A percentile compares a stretch with the other conserved stretches of the same genome.
phyloP scores from a whole-genome alignment of 1,284 basidiomycete species.

The Irpex sp. region DNA sequence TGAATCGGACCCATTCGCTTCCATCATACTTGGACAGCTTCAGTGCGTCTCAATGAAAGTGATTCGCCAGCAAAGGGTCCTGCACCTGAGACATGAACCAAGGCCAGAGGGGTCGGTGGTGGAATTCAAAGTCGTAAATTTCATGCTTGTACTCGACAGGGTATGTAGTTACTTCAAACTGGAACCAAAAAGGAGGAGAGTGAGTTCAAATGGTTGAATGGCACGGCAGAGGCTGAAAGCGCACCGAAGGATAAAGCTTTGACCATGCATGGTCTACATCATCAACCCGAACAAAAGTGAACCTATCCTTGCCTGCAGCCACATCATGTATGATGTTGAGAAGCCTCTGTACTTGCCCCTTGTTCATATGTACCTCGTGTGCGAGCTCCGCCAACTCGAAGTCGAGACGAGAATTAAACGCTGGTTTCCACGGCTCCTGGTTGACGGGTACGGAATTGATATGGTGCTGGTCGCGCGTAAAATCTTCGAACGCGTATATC shows the following conservation, averaged over 20 bases:
- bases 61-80: conserved; percentile 13
- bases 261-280: background rate
- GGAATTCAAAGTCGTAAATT: conserved; percentile 7
- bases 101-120: conserved; percentile 11
- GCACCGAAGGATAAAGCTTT: background rate
- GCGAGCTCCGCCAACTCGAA: conserved; percentile 24
- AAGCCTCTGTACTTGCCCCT: conserved; percentile 13
- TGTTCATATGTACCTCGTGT: conserved; percentile 17
- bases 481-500: background rate
- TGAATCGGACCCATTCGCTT: conserved; percentile 22
- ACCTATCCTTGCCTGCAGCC: background rate
- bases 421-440: conserved; percentile 8
- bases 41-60: conserved; percentile 21
- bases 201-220: background rate
- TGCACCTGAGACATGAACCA: conserved; percentile 7
- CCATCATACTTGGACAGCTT: conserved; percentile 26
- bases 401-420: conserved; percentile 18
- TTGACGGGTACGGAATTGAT: background rate
- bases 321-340: background rate
- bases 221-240: background rate
- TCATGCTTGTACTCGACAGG: conserved; percentile 9
- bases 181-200: background rate
- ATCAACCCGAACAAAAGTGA: background rate
- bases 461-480: background rate
- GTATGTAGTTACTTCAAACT: background rate